Base-by-base conservation (phyloP, 495 filamentous ascomycete species). In the Ascodesmis nigricans region DNA sequence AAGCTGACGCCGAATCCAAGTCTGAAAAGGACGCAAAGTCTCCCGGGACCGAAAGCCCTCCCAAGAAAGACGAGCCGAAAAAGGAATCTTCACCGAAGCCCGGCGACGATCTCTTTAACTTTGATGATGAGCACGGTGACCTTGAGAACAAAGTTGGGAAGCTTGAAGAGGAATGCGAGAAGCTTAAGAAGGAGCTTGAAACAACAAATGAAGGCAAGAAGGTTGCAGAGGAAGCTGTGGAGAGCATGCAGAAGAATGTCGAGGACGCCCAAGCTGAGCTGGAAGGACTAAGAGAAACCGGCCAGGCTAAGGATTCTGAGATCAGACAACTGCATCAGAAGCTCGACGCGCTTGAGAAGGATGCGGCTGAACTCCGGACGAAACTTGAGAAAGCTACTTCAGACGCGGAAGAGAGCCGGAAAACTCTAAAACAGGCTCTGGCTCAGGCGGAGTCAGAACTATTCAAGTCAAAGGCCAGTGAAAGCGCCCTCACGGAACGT, bases 81-180 rank as follows among this genome's bases (percentile, higher is more conserved):
- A 47, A 53, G 31, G 31, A 14, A 16, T 35, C 32, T 25, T 27
- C 10, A 22, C 25, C 16, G 35, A 42, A 31, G 23, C 41, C 47
- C n/a, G 32, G 31, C 5, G 78, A 84, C 46, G 79, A 91, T 15
- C 73, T 92, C 55, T 92, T 92, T 55, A 87, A 78, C 4, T 91
- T 79, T 41, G 78, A 81, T 36, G 66, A 66, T 25, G 78, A 84
- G 50, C 55, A 81, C 25, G 71, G 72, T 10, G 64, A 69, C 11
- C 44, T 80, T n/a, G 62, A 72, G 36, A 52, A 57, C 1, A 67
- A 72, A 42, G 45, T 79, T 31, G 58, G 71, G 39, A 58, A 60
- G 35, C 64, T 64, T 26, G 68, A 79, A 39, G 59, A 65, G 21
- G 72, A 82, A 47, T 63, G 82, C 20, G 62, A 65, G 21, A 58